phyloP scores from a whole-genome alignment of 75 land plant species.

The Picea sitchensis region DNA sequence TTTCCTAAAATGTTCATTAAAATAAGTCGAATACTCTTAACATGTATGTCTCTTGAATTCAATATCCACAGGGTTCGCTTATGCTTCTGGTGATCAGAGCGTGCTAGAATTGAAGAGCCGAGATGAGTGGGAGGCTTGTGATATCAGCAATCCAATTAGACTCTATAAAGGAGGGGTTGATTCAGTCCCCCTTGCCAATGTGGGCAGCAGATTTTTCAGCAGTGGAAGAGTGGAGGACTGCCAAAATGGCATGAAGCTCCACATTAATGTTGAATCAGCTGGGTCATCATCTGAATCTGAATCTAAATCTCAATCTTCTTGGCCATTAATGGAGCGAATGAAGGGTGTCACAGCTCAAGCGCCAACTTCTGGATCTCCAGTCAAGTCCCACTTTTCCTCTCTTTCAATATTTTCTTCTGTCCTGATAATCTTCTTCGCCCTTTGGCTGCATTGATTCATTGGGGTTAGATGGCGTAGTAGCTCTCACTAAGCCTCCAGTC shows the following conservation, averaged over 20 bases:
- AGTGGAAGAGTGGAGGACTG: slow-evolving; percentile 36
- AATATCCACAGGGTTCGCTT: slow-evolving; percentile 39
- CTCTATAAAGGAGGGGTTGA: slow-evolving; percentile 44
- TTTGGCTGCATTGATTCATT: not conserved
- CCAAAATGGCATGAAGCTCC: slow-evolving; percentile 51
- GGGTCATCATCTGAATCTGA: not conserved
- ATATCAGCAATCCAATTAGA: slow-evolving; percentile 46
- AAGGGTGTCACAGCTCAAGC: no score
- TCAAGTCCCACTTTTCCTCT: not conserved
- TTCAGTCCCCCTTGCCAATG: slow-evolving; percentile 23
- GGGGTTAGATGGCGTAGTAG: no score
- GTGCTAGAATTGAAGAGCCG: slow-evolving; percentile 38
- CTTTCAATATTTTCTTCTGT: not conserved
- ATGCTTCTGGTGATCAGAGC: slow-evolving; percentile 28
- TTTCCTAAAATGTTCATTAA: not conserved
- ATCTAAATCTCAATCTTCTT: not conserved
- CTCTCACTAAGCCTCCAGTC: no score
- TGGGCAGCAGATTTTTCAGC: slow-evolving; percentile 46
- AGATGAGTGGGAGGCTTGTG: slow-evolving; percentile 47
- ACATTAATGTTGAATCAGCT: slow-evolving; percentile 25
- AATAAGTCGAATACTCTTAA: not conserved
- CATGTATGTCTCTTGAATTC: not conserved
- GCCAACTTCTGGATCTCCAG: not conserved
- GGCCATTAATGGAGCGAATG: not conserved
- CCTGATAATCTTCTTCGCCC: not conserved